Percentiles rank a stretch among this genome's conserved stretches.
phyloP scores from a whole-genome alignment of 257 asterid genomes.

The Jacaranda mimosifolia region DNA sequence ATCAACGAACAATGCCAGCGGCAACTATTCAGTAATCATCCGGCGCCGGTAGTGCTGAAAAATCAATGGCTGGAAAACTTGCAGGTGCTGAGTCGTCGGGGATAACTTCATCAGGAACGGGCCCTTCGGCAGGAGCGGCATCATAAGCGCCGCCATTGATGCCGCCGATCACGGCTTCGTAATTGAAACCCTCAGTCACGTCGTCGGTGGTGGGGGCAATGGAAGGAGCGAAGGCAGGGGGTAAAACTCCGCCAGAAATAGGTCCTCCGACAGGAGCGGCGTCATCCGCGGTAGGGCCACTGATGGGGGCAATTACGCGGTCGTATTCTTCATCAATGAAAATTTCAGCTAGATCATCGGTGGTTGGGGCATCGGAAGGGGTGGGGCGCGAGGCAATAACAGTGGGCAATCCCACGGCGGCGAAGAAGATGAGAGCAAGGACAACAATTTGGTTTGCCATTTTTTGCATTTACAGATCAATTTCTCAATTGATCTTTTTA shows the following conservation, averaged over 20 bases:
- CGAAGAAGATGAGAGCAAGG: slow-evolving; percentile 62
- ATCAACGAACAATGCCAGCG: slow-evolving; percentile 49
- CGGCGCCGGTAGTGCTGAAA: slow-evolving; percentile 21
- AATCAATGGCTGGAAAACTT: slow-evolving; percentile 23
- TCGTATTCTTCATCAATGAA: background rate
- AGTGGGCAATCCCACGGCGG: slow-evolving; percentile 50
- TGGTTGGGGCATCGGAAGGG: background rate
- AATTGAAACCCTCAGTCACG: too few relatives aligned
- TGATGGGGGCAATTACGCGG: slow-evolving; percentile 44
- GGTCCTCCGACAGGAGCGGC: slow-evolving; percentile 74
- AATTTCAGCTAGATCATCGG: slow-evolving; percentile 4
- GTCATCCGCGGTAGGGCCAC: slow-evolving; percentile 43
- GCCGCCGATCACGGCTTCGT: too few relatives aligned
- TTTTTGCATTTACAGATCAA: too few relatives aligned
- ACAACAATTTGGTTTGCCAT: background rate
- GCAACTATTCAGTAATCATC: slow-evolving; percentile 27
- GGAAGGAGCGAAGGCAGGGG: slow-evolving; percentile 40
- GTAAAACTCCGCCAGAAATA: slow-evolving; percentile 42
- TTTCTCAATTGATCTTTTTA: too few relatives aligned
- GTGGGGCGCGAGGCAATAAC: slow-evolving; percentile 8
- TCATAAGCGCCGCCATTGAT: too few relatives aligned
- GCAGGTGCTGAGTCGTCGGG: too few relatives aligned
- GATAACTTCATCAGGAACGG: too few relatives aligned
- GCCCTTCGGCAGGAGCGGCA: too few relatives aligned
- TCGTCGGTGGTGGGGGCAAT: too few relatives aligned